Base-by-base conservation (phyloP, 441 rosid species). In the Populus hybrid region DNA sequence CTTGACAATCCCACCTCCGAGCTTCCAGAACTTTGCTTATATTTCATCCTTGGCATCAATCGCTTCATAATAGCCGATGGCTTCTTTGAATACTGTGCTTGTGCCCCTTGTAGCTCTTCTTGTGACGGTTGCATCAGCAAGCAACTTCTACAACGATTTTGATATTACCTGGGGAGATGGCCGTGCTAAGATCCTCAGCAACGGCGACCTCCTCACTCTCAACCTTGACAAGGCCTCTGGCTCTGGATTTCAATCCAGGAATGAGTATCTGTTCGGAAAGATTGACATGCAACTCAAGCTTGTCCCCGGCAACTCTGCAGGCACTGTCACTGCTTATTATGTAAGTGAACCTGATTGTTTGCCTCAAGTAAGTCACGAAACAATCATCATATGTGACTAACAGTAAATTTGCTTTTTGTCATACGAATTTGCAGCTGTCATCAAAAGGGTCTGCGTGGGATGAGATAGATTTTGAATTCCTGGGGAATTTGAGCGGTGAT, bases 401-500 rank as follows among this genome's bases (percentile, higher is more conserved):
- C 35, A 4, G 7, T 2, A 4, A 61, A 53, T 11, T 6, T 61
- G 28, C 40, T 69, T 12, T 9, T 28, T 66, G 14, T 16, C 19
- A 50, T 19, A n/a, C 18, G 24, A 21, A 19, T 57, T 16, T 79
- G 75, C 80, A 89, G 91, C 68, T 91, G 12, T 78, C 87, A 24
- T 86, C 94, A 0, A 75, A 82, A 24, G 94, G 91, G 71, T 84
- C 88, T 16, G 81, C 85, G 1, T 88, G 93, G 91, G 94, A 89
- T 79, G 91, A 91, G 83, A 87, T 91, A 5, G 94, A 89, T 46
- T 88, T 86, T 2, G 94, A 89, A 78, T 90, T 90, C 90, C 78
- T 89, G 75, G 92, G 93, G 18, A 30, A 30, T 30, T 30, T 30
- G 32, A 30, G 32, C 32, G 32, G 32, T 3, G 32, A 30, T 30